phyloP scores from a whole-genome alignment of 352 stramenopile species.

The Globisporangium okanoganense region DNA sequence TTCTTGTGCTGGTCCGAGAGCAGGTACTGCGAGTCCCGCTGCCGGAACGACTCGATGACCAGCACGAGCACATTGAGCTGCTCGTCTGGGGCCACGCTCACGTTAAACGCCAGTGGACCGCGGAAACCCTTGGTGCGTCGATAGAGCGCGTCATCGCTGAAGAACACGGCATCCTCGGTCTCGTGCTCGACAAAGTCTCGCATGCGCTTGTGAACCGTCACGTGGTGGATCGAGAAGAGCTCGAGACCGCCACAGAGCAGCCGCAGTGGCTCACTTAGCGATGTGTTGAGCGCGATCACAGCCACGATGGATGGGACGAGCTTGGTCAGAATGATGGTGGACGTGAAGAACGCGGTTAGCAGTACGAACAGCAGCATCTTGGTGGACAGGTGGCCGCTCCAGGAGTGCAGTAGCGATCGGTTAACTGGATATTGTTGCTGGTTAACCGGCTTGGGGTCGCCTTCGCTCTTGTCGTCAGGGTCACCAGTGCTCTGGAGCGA shows the following conservation, averaged over 20 bases:
- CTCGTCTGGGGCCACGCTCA: conserved; percentile 30
- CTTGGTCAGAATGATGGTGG: conserved; percentile 28
- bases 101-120: conserved; percentile 54
- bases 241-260: conserved; percentile 29
- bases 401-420: neutral
- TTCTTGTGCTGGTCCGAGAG: conserved; percentile 23
- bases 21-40: conserved; percentile 53
- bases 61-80: conserved; percentile 62
- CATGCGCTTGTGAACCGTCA: conserved; percentile 20
- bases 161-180: conserved; percentile 37
- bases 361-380: conserved; percentile 18
- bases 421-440: neutral
- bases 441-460: conserved; percentile 8
- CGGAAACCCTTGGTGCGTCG: conserved; percentile 44
- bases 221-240: conserved; percentile 16
- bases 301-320: conserved; percentile 43
- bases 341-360: conserved; percentile 16
- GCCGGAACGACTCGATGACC: conserved; percentile 61
- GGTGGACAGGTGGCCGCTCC: conserved; percentile 18
- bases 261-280: conserved; percentile 43
- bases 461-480: conserved; percentile 9
- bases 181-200: conserved; percentile 42
- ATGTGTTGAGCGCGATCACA: conserved; percentile 49
- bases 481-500: conserved; percentile 14
- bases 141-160: conserved; percentile 38